Conservation (phyloP, 2,329 filamentous ascomycete genomes). For the Arthrobotrys musiformis region DNA sequence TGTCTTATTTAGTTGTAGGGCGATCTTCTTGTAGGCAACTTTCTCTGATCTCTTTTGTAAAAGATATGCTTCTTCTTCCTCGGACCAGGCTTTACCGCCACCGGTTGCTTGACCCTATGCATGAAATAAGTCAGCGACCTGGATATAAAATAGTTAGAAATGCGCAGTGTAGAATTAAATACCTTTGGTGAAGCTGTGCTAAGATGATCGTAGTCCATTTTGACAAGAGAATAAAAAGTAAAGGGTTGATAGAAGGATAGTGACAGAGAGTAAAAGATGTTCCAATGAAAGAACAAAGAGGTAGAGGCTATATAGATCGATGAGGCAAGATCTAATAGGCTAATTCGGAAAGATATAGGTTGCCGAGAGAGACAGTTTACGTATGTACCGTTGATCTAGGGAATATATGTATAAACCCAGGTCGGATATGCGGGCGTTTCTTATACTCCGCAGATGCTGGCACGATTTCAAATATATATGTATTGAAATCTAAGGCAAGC, state of each 20-base stretch:
- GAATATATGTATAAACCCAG: slow-evolving; percentile 13
- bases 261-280: slow-evolving; percentile 5
- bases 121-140: slow-evolving; percentile 34
- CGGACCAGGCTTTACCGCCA: slow-evolving; percentile 83
- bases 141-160: neutral
- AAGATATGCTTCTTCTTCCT: slow-evolving; percentile 87
- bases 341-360: slow-evolving; percentile 23
- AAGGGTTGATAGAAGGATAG: neutral
- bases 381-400: slow-evolving; percentile 46
- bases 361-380: slow-evolving; percentile 38
- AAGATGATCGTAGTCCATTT: slow-evolving; percentile 52
- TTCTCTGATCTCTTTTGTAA: slow-evolving; percentile 85
- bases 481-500: slow-evolving; percentile 32
- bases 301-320: slow-evolving; percentile 31
- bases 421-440: slow-evolving; percentile 43
- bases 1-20: slow-evolving; percentile 84
- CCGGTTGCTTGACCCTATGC: slow-evolving; percentile 66
- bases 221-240: neutral
- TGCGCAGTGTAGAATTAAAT: neutral
- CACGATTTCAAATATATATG: slow-evolving; percentile 34
- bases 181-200: slow-evolving; percentile 37
- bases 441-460: slow-evolving; percentile 44
- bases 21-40: slow-evolving; percentile 92
- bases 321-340: slow-evolving; percentile 14
- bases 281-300: slow-evolving; percentile 25